Percentiles rank a stretch among this genome's conserved stretches.
phyloP scores from a whole-genome alignment of 2,329 filamentous ascomycete species.

The Epichloe coenophiala region DNA sequence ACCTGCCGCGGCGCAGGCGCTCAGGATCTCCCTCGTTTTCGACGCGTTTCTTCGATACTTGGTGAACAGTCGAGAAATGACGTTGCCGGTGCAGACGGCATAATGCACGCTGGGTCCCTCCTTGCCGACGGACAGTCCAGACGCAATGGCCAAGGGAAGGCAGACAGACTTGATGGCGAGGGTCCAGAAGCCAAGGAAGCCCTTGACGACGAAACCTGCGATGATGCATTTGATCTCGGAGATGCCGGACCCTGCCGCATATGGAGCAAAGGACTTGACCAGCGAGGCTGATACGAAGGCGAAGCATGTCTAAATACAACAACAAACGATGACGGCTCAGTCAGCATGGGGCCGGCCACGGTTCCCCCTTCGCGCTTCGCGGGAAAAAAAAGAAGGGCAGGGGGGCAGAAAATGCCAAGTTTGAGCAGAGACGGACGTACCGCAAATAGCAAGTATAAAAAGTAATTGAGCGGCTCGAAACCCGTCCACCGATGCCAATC shows the following conservation, averaged over 20 bases:
- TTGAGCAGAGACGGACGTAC: constrained; percentile 28
- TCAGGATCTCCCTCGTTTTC: constrained; percentile 90
- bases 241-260: constrained; percentile 91
- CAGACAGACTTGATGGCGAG: constrained; percentile 88
- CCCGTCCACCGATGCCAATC: constrained; percentile 86
- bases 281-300: constrained; percentile 70
- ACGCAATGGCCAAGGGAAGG: constrained; percentile 82
- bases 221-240: constrained; percentile 99
- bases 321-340: not conserved
- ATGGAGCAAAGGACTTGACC: constrained; percentile 85
- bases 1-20: constrained; percentile 84
- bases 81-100: constrained; percentile 92
- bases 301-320: constrained; percentile 48
- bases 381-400: not conserved
- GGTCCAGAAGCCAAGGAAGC: constrained; percentile 84
- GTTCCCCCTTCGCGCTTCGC: constrained; percentile 3
- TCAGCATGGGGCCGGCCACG: not conserved
- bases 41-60: constrained; percentile 88
- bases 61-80: constrained; percentile 82
- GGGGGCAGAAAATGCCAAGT: too few species aligned
- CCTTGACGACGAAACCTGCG: constrained; percentile 98
- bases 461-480: constrained; percentile 66
- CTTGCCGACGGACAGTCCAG: constrained; percentile 87
- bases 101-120: constrained; percentile 99
- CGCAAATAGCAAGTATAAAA: constrained; percentile 77